These are phyloP conservation scores for Carex myosuroides DNA, from an alignment of 176 grass and related monocot genomes.

Conservation along the genomic window DNA sequence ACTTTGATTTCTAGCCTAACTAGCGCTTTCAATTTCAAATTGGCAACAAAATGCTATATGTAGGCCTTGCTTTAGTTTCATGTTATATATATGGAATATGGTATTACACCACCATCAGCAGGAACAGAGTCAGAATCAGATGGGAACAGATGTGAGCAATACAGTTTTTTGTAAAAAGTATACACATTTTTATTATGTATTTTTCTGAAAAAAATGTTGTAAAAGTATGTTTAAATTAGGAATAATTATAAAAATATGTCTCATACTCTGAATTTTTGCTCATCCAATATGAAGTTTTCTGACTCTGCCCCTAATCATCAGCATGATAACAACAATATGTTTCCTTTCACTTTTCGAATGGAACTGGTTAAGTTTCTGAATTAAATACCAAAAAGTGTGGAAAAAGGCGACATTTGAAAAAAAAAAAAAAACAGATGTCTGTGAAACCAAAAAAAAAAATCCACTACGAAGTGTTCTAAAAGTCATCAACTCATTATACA, in stretches of 20 bases:
- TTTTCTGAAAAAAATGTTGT: too few relatives aligned
- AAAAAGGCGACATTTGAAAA: not conserved
- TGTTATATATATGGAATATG: not conserved
- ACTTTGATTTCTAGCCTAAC: not conserved
- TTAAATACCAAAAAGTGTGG: not conserved
- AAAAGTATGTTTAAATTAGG: too few relatives aligned
- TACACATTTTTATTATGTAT: too few relatives aligned
- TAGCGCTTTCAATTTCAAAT: not conserved
- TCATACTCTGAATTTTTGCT: too few relatives aligned
- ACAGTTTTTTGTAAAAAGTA: not conserved
- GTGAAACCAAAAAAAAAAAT: too few relatives aligned
- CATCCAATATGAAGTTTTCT: too few relatives aligned
- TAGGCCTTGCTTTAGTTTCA: slow-evolving; percentile 1
- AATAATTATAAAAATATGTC: too few relatives aligned
- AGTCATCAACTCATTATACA: not conserved
- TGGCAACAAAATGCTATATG: not conserved
- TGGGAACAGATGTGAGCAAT: too few relatives aligned
- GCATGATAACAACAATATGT: not conserved
- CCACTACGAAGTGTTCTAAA: not conserved
- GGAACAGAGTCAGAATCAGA: not conserved
- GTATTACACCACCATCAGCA: not conserved
- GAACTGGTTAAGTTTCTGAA: not conserved
- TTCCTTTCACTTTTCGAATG: not conserved
- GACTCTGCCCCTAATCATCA: too few relatives aligned
- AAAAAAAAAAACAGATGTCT: too few relatives aligned